These are phyloP conservation scores for Agaricus subrufescens DNA, from an alignment of 768 basidiomycete genomes.

Conservation along the genomic window DNA sequence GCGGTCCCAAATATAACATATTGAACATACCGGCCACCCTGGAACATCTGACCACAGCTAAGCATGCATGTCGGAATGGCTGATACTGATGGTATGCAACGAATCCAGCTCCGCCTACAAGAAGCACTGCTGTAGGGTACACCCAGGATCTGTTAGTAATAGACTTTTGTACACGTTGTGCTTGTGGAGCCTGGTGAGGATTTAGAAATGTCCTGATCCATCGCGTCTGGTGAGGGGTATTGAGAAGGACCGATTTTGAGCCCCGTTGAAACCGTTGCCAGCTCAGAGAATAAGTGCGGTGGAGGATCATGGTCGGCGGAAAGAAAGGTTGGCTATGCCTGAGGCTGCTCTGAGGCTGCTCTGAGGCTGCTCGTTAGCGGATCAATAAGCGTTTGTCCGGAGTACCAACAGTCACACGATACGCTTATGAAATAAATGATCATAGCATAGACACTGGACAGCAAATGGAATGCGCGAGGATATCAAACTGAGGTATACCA, in stretches of 20 bases:
- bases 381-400: neutral
- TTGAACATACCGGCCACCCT: slow-evolving; percentile 56
- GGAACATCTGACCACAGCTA: slow-evolving; percentile 77
- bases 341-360: no score
- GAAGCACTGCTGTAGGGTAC: slow-evolving; percentile 31
- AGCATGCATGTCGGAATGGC: slow-evolving; percentile 67
- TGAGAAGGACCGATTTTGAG: neutral
- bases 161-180: neutral
- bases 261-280: slow-evolving; percentile 4
- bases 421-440: neutral
- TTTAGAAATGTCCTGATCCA: neutral
- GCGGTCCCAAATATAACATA: neutral
- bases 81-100: slow-evolving; percentile 64
- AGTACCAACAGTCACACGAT: neutral
- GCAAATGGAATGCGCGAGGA: neutral
- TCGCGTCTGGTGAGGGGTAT: neutral
- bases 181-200: neutral
- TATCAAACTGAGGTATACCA: neutral
- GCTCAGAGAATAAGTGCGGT: neutral
- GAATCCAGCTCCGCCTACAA: slow-evolving; percentile 31
- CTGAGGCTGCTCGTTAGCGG: neutral
- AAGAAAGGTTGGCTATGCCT: no score
- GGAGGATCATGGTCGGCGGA: slow-evolving; percentile 8
- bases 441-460: neutral
- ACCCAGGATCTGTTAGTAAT: slow-evolving; percentile 22